Evolutionary conservation across 176 grass and related monocot species (phyloP).

Genomic region (Triticum timopheevii): DNA sequence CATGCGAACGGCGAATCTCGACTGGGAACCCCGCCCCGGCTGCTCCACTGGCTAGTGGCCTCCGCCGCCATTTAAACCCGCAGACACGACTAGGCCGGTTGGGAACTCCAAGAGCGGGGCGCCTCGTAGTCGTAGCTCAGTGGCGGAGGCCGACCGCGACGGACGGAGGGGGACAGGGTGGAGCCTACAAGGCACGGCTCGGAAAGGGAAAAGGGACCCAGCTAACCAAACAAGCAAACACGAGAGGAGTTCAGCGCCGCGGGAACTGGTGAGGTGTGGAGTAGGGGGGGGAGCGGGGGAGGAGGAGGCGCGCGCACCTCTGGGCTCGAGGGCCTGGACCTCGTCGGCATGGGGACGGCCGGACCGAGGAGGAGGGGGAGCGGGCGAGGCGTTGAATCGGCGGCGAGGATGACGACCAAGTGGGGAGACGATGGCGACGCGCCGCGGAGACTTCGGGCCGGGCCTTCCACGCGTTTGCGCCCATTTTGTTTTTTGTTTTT

Average conservation of each 20-base stretch:
- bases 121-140: slow-evolving; percentile 9
- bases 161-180: neutral
- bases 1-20: neutral
- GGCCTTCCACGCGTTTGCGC: neutral
- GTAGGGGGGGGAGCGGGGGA: neutral
- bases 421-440: too few species aligned
- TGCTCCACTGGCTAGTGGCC: neutral
- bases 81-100: neutral
- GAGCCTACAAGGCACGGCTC: slow-evolving; percentile 24
- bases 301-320: neutral
- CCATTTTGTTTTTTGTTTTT: neutral
- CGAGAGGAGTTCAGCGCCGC: neutral
- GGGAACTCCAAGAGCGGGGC: slow-evolving; percentile 14
- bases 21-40: too few species aligned
- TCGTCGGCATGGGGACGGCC: too few species aligned
- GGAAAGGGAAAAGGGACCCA: neutral
- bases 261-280: neutral
- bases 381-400: neutral
- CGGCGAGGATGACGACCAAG: too few species aligned
- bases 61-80: slow-evolving; percentile 11
- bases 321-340: neutral
- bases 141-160: neutral
- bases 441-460: neutral
- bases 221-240: neutral
- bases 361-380: neutral